Base-by-base conservation (phyloP, 306 rosid genomes). In the Gleditsia sinensis region DNA sequence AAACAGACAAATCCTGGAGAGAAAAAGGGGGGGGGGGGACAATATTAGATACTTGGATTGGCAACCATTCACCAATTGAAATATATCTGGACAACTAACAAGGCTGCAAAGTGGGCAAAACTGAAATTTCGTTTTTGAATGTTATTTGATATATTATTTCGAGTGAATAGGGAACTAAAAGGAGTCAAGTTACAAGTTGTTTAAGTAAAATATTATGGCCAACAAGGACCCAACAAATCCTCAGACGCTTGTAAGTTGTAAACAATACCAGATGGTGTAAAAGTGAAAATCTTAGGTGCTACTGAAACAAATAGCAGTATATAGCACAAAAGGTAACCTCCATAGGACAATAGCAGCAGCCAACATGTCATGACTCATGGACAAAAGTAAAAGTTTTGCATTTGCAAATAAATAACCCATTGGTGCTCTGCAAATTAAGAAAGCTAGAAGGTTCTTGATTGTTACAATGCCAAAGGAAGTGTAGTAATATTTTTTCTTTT, bases 401-500 rank as follows among this genome's bases (percentile, higher is more conserved):
- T 27, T 19, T 28, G 45, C 49, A 9, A 8, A 67, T 17, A 9
- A 27, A 42, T 57, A 40, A 71, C 45, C 53, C 9, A 13, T 12
- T 9, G 55, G 25, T 24, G 45, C 53, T n/a, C 17, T 39, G 50
- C 36, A 11, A 50, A 19, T 32, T 50, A 34, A 33, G 60, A 33
- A 67, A 45, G 28, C 6, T 28, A 27, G 3, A 58, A 30, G 71
- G 12, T 49, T 45, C 57, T 28, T 11, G 46, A 69, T 32, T 33
- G 74, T 30, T 16, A 75, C 72, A 70, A 39, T 40, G 45, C 61
- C 74, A 56, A 51, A 53, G 67, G 74, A 71, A 40, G 7, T 39
- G 3, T 50, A 71, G 20, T 11, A 67, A 23, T 16, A 23, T 16
- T 2, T 36, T 51, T 9, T 45, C 9, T 10, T 37, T 55, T 40